phyloP scores from a whole-genome alignment of 1,284 basidiomycete species.

The Apiotrichum porosum region DNA sequence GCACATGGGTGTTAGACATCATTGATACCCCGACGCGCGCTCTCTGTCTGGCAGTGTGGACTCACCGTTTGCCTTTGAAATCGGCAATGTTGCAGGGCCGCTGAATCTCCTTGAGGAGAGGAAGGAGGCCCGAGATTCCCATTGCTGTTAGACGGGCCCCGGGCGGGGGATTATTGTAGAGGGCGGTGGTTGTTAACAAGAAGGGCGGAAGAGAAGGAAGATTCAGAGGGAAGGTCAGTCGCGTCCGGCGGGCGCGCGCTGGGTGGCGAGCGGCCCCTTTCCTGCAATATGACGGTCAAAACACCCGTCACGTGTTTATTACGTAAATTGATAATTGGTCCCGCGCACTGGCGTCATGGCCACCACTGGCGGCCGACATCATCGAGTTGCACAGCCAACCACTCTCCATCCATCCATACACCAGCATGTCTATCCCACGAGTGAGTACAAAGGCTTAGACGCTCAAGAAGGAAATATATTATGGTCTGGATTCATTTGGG shows the following conservation, averaged over 20 bases:
- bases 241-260: no score
- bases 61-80: slow-evolving; percentile 67
- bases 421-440: slow-evolving; percentile 27
- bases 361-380: neutral
- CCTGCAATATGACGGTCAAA: no score
- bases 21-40: neutral
- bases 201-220: neutral
- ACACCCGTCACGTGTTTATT: no score
- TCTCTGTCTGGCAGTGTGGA: slow-evolving; percentile 1
- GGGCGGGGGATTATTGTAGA: no score
- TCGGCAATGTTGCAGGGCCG: slow-evolving; percentile 70
- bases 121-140: slow-evolving; percentile 92
- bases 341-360: no score
- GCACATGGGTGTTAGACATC: neutral
- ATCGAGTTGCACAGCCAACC: no score
- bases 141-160: slow-evolving; percentile 50
- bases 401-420: no score
- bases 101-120: slow-evolving; percentile 86
- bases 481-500: no score
- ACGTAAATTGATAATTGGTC: no score
- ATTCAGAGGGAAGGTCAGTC: slow-evolving; percentile 6
- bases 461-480: no score
- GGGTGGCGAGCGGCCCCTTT: no score
- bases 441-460: slow-evolving; percentile 18
- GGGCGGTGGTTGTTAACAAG: neutral